phyloP scores from a whole-genome alignment of 345 rosid genomes.

The Limnanthes douglasii region DNA sequence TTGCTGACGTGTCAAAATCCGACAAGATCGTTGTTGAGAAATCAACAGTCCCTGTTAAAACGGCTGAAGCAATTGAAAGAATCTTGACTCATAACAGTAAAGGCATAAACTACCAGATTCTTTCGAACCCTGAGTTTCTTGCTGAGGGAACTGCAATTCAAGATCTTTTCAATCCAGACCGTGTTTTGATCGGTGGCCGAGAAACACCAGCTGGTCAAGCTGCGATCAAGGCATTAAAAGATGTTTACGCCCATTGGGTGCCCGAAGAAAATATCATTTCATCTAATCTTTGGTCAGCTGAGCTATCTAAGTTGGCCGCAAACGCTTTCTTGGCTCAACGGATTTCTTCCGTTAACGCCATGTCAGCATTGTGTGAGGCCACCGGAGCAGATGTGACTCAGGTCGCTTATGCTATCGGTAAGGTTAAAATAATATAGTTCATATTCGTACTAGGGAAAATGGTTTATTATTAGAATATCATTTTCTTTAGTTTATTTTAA shows the following conservation, averaged over 20 bases:
- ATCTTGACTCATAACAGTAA: slow-evolving; percentile 53
- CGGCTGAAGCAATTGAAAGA: slow-evolving; percentile 58
- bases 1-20: slow-evolving; percentile 53
- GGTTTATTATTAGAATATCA: no score
- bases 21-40: slow-evolving; percentile 66
- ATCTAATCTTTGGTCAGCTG: slow-evolving; percentile 70
- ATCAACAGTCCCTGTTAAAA: slow-evolving; percentile 62
- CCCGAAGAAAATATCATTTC: slow-evolving; percentile 44
- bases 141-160: slow-evolving; percentile 63
- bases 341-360: slow-evolving; percentile 61
- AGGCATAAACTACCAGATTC: slow-evolving; percentile 55
- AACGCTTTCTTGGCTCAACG: slow-evolving; percentile 71
- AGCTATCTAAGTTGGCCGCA: slow-evolving; percentile 61
- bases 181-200: slow-evolving; percentile 61
- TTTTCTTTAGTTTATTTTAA: no score
- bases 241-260: slow-evolving; percentile 63
- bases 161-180: slow-evolving; percentile 42
- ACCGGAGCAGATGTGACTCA: slow-evolving; percentile 53
- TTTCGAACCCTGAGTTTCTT: slow-evolving; percentile 66
- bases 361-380: slow-evolving; percentile 66
- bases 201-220: slow-evolving; percentile 42
- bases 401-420: slow-evolving; percentile 39
- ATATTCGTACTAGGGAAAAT: no score
- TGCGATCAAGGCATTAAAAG: slow-evolving; percentile 42
- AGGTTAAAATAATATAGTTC: no score